Evolutionary conservation across 2,329 filamentous ascomycete genomes (phyloP).

Genomic region (Fusarium domesticum): DNA sequence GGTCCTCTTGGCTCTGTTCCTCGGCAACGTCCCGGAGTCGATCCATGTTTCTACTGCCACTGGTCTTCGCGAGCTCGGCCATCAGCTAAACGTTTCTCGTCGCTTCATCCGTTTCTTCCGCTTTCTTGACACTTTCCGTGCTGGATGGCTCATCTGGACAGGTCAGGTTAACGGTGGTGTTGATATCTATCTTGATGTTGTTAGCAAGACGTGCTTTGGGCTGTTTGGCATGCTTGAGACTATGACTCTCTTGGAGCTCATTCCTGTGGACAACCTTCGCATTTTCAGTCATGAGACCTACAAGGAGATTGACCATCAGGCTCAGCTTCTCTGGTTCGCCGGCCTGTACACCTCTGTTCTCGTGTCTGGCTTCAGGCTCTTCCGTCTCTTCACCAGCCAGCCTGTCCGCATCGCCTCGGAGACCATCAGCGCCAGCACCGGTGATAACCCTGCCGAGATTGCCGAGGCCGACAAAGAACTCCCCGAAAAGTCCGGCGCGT

Average conservation of each 20-base stretch:
- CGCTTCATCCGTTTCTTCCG: conserved; percentile 67
- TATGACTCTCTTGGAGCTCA: conserved; percentile 55
- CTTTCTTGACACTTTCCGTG: conserved; percentile 59
- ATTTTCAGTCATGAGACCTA: conserved; percentile 52
- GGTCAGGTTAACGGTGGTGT: conserved; percentile 27
- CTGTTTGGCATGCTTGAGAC: conserved; percentile 67
- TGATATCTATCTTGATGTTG: conserved; percentile 51
- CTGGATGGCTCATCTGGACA: conserved; percentile 45
- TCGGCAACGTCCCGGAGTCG: conserved; percentile 19
- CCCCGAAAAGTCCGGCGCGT: conserved; percentile 14
- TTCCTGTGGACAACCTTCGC: conserved; percentile 43
- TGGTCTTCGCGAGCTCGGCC: conserved; percentile 37
- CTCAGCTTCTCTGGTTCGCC: conserved; percentile 69
- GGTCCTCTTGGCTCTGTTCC: conserved; percentile 36
- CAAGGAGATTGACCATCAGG: conserved; percentile 52
- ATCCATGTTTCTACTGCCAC: conserved; percentile 30
- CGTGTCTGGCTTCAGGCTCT: conserved; percentile 41
- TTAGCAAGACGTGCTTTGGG: conserved; percentile 58
- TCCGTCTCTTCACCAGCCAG: conserved; percentile 35
- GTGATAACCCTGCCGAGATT: conserved; percentile 19
- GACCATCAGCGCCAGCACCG: conserved; percentile 29
- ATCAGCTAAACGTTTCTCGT: conserved; percentile 48
- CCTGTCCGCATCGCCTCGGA: conserved; percentile 34
- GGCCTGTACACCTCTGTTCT: conserved; percentile 52
- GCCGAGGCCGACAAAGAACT: conserved; percentile 15